phyloP scores from a whole-genome alignment of 352 stramenopile genomes.

The Phytophthora podocarpi region DNA sequence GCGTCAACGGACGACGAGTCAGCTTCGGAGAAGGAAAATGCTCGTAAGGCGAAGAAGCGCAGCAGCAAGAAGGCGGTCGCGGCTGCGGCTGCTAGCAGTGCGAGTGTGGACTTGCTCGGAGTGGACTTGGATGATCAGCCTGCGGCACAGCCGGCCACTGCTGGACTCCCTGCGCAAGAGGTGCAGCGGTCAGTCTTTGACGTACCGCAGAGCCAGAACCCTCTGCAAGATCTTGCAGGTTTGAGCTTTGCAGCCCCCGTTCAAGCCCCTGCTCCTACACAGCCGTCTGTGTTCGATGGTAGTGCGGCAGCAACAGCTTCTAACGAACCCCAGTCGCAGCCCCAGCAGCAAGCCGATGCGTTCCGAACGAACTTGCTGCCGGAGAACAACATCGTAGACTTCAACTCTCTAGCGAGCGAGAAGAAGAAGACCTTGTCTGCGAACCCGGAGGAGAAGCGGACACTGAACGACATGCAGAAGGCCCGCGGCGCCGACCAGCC shows the following conservation, averaged over 20 bases:
- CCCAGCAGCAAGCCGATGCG: conserved; percentile 23
- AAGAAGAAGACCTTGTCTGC: conserved; percentile 46
- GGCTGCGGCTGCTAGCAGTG: conserved; percentile 12
- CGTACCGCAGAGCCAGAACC: conserved; percentile 34
- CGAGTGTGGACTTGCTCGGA: conserved; percentile 54
- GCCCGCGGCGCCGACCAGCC: conserved; percentile 37
- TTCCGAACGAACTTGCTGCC: conserved; percentile 62
- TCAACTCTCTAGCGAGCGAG: conserved; percentile 55
- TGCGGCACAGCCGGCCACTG: not conserved
- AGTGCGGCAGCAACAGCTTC: not conserved
- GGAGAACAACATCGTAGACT: conserved; percentile 74
- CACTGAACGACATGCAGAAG: conserved; percentile 69
- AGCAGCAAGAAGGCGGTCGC: conserved; percentile 27
- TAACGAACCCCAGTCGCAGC: conserved; percentile 3
- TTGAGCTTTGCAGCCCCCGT: conserved; percentile 46
- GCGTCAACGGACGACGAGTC: conserved; percentile 46
- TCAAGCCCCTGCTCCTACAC: conserved; percentile 7
- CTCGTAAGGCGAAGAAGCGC: conserved; percentile 41
- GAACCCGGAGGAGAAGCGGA: conserved; percentile 43
- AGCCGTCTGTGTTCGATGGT: conserved; percentile 12
- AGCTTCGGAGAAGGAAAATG: conserved; percentile 45
- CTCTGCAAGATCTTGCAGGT: conserved; percentile 59
- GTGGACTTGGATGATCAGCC: conserved; percentile 47
- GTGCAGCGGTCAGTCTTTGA: conserved; percentile 51
- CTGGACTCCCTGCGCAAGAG: conserved; percentile 15